A percentile compares a stretch with the other conserved stretches of the same genome.
phyloP scores from a whole-genome alignment of 768 basidiomycete genomes.

The Rickenella mellea region DNA sequence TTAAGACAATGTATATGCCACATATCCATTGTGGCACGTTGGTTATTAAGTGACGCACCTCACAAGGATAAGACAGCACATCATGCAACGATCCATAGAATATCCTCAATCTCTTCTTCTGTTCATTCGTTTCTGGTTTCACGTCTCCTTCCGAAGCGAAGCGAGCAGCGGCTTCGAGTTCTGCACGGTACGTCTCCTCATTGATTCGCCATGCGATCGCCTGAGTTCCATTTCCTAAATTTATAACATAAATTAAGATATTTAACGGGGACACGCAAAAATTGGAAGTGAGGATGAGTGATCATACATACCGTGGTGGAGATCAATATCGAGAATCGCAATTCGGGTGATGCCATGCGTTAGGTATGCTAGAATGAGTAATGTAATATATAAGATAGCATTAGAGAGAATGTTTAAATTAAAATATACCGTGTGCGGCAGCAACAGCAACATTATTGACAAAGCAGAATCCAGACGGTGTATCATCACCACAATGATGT shows the following conservation, averaged over 20 bases:
- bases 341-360: conserved; percentile 68
- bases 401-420: neutral
- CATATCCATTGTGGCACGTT: neutral
- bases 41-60: conserved; percentile 43
- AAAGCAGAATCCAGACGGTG: conserved; percentile 90
- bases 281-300: neutral
- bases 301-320: conserved; percentile 64
- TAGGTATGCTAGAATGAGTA: conserved; percentile 58
- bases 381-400: neutral
- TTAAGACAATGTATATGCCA: too few species aligned
- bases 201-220: conserved; percentile 88
- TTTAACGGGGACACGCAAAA: neutral
- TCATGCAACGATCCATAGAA: conserved; percentile 96
- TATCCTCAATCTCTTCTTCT: too few species aligned
- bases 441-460: conserved; percentile 89
- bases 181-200: conserved; percentile 69
- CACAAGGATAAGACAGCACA: conserved; percentile 85
- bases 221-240: conserved; percentile 86
- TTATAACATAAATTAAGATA: neutral
- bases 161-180: conserved; percentile 42
- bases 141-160: conserved; percentile 25
- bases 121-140: conserved; percentile 17
- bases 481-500: conserved; percentile 88
- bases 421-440: conserved; percentile 72
- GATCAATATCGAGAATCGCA: conserved; percentile 86